Conservation (phyloP, 139 green algal genomes). For the Closterium sp. region DNA sequence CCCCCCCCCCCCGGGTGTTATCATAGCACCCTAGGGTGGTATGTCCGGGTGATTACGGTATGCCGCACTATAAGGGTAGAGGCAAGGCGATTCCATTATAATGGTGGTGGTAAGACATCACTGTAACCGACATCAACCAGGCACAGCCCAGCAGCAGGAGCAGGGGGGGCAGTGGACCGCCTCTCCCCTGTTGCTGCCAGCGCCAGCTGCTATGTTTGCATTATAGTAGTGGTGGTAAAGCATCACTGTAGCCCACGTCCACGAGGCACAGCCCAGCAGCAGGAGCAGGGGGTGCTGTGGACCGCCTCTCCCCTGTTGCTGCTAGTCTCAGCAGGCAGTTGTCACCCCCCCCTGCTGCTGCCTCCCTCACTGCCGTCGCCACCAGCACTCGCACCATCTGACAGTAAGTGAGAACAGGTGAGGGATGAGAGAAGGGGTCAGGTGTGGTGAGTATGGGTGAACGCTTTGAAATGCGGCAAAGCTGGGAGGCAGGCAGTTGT, state of each 20-base stretch:
- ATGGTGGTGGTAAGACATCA: not conserved
- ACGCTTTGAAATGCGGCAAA: too few species aligned
- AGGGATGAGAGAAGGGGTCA: not conserved
- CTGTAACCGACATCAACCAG: not conserved
- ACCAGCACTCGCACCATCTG: conserved; percentile 13
- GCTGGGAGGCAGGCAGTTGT: not conserved
- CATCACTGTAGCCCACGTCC: not conserved
- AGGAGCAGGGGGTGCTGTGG: not conserved
- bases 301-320: not conserved
- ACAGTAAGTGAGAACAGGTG: not conserved
- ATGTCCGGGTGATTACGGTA: too few species aligned
- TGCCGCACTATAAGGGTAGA: too few species aligned
- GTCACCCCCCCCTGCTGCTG: not conserved
- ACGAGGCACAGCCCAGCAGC: not conserved
- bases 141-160: too few species aligned
- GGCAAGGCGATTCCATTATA: too few species aligned
- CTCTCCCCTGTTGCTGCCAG: too few species aligned
- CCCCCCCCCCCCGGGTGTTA: too few species aligned
- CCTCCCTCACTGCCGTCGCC: not conserved
- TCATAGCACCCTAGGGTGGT: too few species aligned
- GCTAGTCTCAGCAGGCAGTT: not conserved
- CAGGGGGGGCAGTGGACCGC: too few species aligned
- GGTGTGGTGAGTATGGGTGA: too few species aligned
- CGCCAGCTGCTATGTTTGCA: too few species aligned
- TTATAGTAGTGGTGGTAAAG: not conserved